Evolutionary conservation across 805 yeast genomes (phyloP), one percentile per base, ranked within the genome.

Genomic region (Kluyveromyces siamensis): DNA sequence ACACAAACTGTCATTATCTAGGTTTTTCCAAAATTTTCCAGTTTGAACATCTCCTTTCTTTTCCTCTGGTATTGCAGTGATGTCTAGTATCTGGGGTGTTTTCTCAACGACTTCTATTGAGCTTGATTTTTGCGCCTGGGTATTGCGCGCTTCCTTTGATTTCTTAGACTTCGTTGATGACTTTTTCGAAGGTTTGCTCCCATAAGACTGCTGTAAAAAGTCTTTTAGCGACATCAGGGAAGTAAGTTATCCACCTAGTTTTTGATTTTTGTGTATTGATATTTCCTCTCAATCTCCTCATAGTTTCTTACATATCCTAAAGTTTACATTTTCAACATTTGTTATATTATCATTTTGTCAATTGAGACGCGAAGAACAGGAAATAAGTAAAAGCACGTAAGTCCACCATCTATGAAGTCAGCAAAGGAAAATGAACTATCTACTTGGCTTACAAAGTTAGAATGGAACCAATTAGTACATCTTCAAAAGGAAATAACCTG

Each of bases 1-100:
- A 14, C 35, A 27, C 4, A 55, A 17, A 48, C 59, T 62, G 40
- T 60, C 55, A 3, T 67, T 65, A 2, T 48, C 56, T 19, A 62
- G 44, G 41, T 63, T 62, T 43, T 62, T 64, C 68, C 68, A 64
- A 10, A 59, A n/a, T n/a, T 44, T 49, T 50, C 41, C 50, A 11
- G 17, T 41, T 19, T 25, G 13, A 5, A 8, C 7, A 21, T 35
- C 27, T 19, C 6, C 8, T 2, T 16, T n/a, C 3, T 21, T 21
- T 14, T 7, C n/a, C 13, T 35, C 27, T 37, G 50, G 25, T 25
- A 21, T 25, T 2, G 11, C 14, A 6, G n/a, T 5, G 9, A 13
- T 4, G 7, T 14, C 41, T 4, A 44, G 41, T 8, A 14, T 21
- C 3, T 35, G 35, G 7, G 16, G 33, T 21, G 18, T 27, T 25